Conservation (phyloP, 305 asterid genomes). For the Solanum hybrid region DNA sequence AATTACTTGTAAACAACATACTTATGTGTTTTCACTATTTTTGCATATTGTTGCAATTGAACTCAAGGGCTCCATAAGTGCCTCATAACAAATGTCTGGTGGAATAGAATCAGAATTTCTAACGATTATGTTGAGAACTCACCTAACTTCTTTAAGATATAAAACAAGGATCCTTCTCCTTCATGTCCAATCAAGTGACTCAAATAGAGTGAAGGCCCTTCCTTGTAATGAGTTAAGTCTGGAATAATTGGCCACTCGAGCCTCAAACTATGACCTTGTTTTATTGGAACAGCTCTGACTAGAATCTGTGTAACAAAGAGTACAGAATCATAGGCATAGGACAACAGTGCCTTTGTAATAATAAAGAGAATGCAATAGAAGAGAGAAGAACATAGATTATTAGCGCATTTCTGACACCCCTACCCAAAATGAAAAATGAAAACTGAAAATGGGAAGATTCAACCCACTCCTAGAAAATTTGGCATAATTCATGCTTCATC, state of each 20-base stretch:
- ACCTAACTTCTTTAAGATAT: constrained; percentile 85
- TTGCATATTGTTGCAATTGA: neutral
- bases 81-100: neutral
- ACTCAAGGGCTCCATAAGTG: neutral
- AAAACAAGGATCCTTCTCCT: constrained; percentile 97
- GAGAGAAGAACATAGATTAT: neutral
- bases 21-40: neutral
- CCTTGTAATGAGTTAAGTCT: constrained; percentile 66
- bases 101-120: neutral
- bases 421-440: neutral
- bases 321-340: neutral
- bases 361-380: neutral
- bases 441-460: neutral
- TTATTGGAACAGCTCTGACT: constrained; percentile 83
- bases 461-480: neutral
- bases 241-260: constrained; percentile 88
- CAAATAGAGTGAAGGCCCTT: constrained; percentile 74
- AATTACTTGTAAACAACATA: neutral
- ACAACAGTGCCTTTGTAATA: constrained; percentile 2
- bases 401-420: neutral
- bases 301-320: constrained; percentile 55
- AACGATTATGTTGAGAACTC: constrained; percentile 24
- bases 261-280: constrained; percentile 88
- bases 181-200: constrained; percentile 97
- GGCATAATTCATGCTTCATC: neutral